phyloP scores from a whole-genome alignment of 202 grass and related monocot genomes.

The Panicum hallii region DNA sequence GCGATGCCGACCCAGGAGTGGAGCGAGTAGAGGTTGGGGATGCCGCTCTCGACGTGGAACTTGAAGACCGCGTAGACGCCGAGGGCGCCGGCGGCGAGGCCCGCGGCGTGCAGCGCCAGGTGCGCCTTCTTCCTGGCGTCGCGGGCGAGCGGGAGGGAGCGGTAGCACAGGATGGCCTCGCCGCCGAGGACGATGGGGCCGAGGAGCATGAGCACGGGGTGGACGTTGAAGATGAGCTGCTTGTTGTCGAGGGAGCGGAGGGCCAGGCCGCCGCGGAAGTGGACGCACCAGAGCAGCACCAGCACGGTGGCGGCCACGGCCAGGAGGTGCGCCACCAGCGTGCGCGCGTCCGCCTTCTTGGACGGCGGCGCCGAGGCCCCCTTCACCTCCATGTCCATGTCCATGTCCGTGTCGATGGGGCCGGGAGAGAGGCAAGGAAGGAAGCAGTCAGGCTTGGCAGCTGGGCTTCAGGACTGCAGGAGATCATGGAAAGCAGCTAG shows the following conservation, averaged over 20 bases:
- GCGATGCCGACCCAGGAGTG: slow-evolving; percentile 79
- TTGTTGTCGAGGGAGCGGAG: slow-evolving; percentile 52
- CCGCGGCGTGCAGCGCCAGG: slow-evolving; percentile 63
- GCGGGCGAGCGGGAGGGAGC: slow-evolving; percentile 48
- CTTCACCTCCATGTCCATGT: background rate
- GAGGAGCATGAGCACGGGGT: slow-evolving; percentile 81
- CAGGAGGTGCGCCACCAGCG: slow-evolving; percentile 49
- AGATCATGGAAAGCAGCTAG: background rate
- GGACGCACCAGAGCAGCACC: slow-evolving; percentile 79
- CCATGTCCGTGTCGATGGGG: no score
- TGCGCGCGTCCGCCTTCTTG: background rate
- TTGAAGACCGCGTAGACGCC: slow-evolving; percentile 81
- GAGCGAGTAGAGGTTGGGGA: slow-evolving; percentile 79
- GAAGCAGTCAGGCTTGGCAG: background rate
- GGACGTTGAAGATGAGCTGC: slow-evolving; percentile 78
- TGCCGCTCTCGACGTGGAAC: slow-evolving; percentile 71
- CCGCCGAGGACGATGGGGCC: slow-evolving; percentile 68
- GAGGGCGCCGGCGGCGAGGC: slow-evolving; percentile 46
- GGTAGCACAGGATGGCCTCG: slow-evolving; percentile 77
- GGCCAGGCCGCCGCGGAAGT: slow-evolving; percentile 74
- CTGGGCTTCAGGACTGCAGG: background rate
- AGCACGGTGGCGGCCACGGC: slow-evolving; percentile 51
- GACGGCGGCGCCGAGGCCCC: background rate
- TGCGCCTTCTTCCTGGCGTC: slow-evolving; percentile 62
- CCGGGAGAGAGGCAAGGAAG: background rate